Evolutionary conservation across 2,329 filamentous ascomycete genomes (phyloP), one percentile per base, ranked within the genome.

Genomic region (Exophiala oligosperma): DNA sequence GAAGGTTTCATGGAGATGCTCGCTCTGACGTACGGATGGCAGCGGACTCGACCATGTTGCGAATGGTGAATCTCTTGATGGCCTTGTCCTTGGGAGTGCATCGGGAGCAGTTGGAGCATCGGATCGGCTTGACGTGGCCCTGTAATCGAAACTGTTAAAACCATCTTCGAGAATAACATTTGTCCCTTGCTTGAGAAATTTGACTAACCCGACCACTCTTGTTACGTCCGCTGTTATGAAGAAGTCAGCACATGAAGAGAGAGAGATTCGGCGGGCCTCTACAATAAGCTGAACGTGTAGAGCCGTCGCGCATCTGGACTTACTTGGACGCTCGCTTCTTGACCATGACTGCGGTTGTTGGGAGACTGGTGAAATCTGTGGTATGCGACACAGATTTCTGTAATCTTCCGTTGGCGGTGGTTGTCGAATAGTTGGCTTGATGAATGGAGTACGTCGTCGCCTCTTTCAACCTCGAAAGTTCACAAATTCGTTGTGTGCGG

Each of bases 31-130:
- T 92, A 97, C 95, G 94, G 80, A 99, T 97, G 76, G 94, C 94
- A 76, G 95, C 94, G 75, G 92, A 97, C 84, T 99, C 94, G 71
- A 99, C 94, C 94, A 99, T 99, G 90, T 99, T 97, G 80, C 94
- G 90, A 86, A 99, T 90, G 83, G 94, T 99, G 87, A 99, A 99
- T 83, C 94, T 88, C 92, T 99, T 99, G 87, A 99, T 97, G 72
- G 95, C 94, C 91, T 99, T 99, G 77, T 99, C 94, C 89, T 99
- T 99, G 79, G 92, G 92, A 63, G 90, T 95, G 85, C 89, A 92
- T 82, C 89, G 85, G 77, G 83, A 91, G 87, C 83, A 94, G 87
- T 88, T 91, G 82, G 84, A 91, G 89, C 83, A 94, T 78, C 87
- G 90, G 84, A 99, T 96, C 76, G 94, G 95, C 88, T 99, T 99